Evolutionary conservation across 1,284 basidiomycete species (phyloP).

Genomic region (Xerocomus subilludens): DNA sequence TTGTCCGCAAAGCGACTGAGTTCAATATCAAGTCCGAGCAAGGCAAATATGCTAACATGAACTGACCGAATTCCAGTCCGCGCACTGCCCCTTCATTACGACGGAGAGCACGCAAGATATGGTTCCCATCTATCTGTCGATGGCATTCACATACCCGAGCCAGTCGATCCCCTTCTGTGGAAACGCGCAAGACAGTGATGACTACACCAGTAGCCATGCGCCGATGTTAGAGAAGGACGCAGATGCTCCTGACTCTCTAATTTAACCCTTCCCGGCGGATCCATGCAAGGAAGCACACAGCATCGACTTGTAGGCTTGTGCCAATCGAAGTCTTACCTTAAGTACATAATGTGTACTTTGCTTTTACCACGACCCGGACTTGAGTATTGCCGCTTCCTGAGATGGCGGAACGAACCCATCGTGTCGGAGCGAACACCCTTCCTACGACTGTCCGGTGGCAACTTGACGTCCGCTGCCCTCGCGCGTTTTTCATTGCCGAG

Average conservation of each 20-base stretch:
- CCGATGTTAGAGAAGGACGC: constrained; percentile 25
- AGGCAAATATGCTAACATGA: constrained; percentile 5
- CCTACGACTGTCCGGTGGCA: constrained; percentile 34
- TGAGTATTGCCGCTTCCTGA: constrained; percentile 32
- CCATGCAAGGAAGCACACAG: constrained; percentile 19
- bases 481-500: constrained; percentile 33
- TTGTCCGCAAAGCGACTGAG: constrained; percentile 2
- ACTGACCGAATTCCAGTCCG: neutral
- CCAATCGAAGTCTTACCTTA: constrained; percentile 26
- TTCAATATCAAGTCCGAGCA: constrained; percentile 15
- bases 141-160: neutral
- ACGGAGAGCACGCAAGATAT: constrained; percentile 9
- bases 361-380: constrained; percentile 2
- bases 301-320: constrained; percentile 17
- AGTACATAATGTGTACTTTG: neutral
- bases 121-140: constrained; percentile 8
- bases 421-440: constrained; percentile 18
- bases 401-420: constrained; percentile 26
- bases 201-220: neutral
- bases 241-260: constrained; percentile 13
- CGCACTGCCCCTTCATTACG: neutral
- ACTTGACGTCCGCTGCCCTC: constrained; percentile 32
- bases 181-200: constrained; percentile 7
- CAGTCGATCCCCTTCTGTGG: constrained; percentile 26
- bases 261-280: constrained; percentile 25